These are phyloP conservation scores for Cyberlindnera misumaiensis DNA, from an alignment of 805 yeast genomes.

Conservation along the genomic window DNA sequence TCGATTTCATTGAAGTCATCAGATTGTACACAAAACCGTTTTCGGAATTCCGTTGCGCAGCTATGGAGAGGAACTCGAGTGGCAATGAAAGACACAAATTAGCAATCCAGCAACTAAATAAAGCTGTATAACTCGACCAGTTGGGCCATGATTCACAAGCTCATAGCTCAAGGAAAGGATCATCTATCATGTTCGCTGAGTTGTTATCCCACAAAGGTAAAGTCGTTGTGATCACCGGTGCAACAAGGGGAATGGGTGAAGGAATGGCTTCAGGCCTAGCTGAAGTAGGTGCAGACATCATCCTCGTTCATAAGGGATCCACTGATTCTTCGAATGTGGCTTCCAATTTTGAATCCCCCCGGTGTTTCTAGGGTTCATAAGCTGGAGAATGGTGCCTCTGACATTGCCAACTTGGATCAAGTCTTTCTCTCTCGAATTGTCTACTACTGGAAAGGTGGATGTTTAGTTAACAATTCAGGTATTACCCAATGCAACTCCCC, in stretches of 20 bases:
- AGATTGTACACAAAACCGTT: too few relatives aligned
- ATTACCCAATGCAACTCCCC: constrained; percentile 63
- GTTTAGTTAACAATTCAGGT: constrained; percentile 85
- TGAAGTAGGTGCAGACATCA: constrained; percentile 83
- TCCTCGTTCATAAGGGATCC: constrained; percentile 25
- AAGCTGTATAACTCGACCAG: too few relatives aligned
- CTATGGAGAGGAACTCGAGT: too few relatives aligned
- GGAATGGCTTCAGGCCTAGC: constrained; percentile 78
- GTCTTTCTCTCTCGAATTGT: constrained; percentile 46
- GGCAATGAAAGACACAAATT: too few relatives aligned
- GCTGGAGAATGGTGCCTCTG: constrained; percentile 23
- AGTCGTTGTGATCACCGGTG: constrained; percentile 77
- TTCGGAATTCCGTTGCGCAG: too few relatives aligned
- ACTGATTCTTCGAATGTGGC: constrained; percentile 15
- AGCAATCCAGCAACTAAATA: too few relatives aligned
- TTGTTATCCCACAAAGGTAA: constrained; percentile 76
- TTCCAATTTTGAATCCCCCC: too few relatives aligned
- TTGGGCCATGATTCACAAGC: not conserved
- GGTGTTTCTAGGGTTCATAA: constrained; percentile 48
- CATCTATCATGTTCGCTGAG: constrained; percentile 29
- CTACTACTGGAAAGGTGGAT: constrained; percentile 58
- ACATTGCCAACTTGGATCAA: constrained; percentile 16
- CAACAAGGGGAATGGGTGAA: constrained; percentile 74
- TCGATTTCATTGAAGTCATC: too few relatives aligned
- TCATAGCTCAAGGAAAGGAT: not conserved